Conservation (phyloP, 2,329 filamentous ascomycete genomes). For the Fusarium odoratissimum region DNA sequence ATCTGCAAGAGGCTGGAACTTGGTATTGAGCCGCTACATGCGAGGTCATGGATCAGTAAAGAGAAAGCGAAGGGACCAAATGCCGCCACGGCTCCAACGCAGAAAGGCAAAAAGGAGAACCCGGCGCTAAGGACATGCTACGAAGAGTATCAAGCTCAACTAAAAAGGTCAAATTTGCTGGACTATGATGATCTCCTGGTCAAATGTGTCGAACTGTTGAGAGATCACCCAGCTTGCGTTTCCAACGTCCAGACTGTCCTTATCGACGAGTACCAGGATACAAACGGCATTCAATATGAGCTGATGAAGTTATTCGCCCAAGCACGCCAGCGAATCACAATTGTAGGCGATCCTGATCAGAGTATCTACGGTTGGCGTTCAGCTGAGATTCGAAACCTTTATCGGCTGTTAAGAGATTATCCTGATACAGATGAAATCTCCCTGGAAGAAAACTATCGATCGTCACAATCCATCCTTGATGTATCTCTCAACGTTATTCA, state of each 20-base stretch:
- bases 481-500: slow-evolving; percentile 88
- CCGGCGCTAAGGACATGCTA: slow-evolving; percentile 76
- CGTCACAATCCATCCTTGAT: slow-evolving; percentile 84
- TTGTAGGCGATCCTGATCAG: slow-evolving; percentile 96
- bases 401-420: slow-evolving; percentile 80
- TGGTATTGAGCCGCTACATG: slow-evolving; percentile 74
- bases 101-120: slow-evolving; percentile 54
- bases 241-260: slow-evolving; percentile 90
- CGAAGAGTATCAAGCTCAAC: slow-evolving; percentile 79
- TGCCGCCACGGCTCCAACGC: slow-evolving; percentile 56
- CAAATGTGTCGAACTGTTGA: slow-evolving; percentile 82
- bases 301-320: slow-evolving; percentile 90
- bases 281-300: slow-evolving; percentile 94
- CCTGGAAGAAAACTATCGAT: slow-evolving; percentile 94
- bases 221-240: slow-evolving; percentile 80
- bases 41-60: slow-evolving; percentile 81
- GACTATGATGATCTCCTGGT: slow-evolving; percentile 96
- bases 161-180: slow-evolving; percentile 81
- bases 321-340: slow-evolving; percentile 79
- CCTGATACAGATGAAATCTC: slow-evolving; percentile 83
- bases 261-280: slow-evolving; percentile 98
- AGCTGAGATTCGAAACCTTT: slow-evolving; percentile 90
- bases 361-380: slow-evolving; percentile 97
- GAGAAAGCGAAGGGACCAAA: slow-evolving; percentile 68
- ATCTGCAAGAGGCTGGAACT: slow-evolving; percentile 81